These are phyloP conservation scores for Didymella exigua DNA, from an alignment of 2,329 filamentous ascomycete species.

Conservation along the genomic window DNA sequence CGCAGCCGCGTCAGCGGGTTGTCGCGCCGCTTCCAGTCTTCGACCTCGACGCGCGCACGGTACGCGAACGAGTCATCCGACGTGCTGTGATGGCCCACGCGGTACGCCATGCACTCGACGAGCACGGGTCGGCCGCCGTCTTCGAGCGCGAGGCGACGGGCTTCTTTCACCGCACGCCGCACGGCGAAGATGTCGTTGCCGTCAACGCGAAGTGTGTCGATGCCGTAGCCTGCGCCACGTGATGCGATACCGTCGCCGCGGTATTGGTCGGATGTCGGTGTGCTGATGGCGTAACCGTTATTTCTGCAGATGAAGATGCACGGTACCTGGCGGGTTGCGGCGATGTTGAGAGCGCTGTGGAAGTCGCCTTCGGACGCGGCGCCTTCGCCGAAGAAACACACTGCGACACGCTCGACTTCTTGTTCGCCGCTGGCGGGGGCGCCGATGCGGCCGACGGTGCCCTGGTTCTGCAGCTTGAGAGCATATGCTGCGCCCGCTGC, in stretches of 20 bases:
- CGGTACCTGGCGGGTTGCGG: conserved; percentile 84
- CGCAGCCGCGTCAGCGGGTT: conserved; percentile 84
- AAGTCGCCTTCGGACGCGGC: conserved; percentile 92
- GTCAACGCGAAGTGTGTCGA: conserved; percentile 88
- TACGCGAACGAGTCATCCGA: conserved; percentile 98
- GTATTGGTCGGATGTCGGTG: conserved; percentile 88
- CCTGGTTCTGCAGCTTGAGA: conserved; percentile 78
- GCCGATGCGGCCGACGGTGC: conserved; percentile 61
- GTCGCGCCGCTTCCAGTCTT: conserved; percentile 90
- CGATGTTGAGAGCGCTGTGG: conserved; percentile 88
- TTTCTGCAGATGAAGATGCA: conserved; percentile 91
- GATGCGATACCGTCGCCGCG: conserved; percentile 89
- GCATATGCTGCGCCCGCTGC: conserved; percentile 87
- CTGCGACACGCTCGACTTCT: conserved; percentile 63
- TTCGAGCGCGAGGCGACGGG: conserved; percentile 76
- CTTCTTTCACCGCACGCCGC: conserved; percentile 76
- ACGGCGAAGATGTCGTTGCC: conserved; percentile 96
- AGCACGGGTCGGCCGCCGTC: conserved; percentile 83
- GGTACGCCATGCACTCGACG: conserved; percentile 96
- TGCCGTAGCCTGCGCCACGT: conserved; percentile 87
- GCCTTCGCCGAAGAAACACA: conserved; percentile 89
- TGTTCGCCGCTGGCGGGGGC: conserved; percentile 38
- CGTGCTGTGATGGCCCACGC: conserved; percentile 96
- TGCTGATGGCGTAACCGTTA: conserved; percentile 91
- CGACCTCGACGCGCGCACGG: conserved; percentile 87